phyloP scores from a whole-genome alignment of 495 filamentous ascomycete genomes.

The Podospora australis region DNA sequence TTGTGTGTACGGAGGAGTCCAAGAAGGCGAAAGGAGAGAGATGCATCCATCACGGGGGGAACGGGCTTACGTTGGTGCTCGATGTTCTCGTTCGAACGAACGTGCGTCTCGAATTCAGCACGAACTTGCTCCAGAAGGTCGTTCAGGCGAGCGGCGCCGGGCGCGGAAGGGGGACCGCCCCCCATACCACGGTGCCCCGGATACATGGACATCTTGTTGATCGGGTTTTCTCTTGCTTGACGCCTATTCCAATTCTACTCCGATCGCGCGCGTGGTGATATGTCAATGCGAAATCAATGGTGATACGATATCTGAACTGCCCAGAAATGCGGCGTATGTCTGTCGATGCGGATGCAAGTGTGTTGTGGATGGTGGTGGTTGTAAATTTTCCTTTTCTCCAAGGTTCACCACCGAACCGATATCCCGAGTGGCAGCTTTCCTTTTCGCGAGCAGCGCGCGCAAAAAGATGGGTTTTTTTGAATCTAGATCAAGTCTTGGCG shows the following conservation, averaged over 20 bases:
- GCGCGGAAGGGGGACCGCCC: slow-evolving; percentile 47
- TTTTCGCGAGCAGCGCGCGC: too few relatives aligned
- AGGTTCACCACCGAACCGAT: too few relatives aligned
- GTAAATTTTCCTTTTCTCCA: too few relatives aligned
- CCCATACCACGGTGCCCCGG: slow-evolving; percentile 81
- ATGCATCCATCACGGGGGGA: too few relatives aligned
- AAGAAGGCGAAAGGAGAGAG: too few relatives aligned
- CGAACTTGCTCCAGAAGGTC: slow-evolving; percentile 89
- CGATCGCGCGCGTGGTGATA: not conserved
- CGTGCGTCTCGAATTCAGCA: slow-evolving; percentile 80
- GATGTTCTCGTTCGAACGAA: slow-evolving; percentile 67
- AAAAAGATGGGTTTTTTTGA: slow-evolving; percentile 3
- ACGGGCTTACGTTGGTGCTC: slow-evolving; percentile 84
- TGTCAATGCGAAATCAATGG: too few relatives aligned
- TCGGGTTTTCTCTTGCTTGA: not conserved
- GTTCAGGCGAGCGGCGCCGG: slow-evolving; percentile 56
- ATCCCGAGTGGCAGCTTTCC: too few relatives aligned
- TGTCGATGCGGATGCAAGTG: too few relatives aligned
- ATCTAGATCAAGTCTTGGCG: slow-evolving; percentile 7
- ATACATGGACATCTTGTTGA: slow-evolving; percentile 70
- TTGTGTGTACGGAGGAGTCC: too few relatives aligned
- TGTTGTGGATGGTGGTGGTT: too few relatives aligned
- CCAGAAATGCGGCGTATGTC: too few relatives aligned
- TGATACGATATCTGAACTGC: too few relatives aligned
- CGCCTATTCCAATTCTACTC: not conserved